phyloP scores from a whole-genome alignment of 768 basidiomycete species.

The Serendipita vermifera region DNA sequence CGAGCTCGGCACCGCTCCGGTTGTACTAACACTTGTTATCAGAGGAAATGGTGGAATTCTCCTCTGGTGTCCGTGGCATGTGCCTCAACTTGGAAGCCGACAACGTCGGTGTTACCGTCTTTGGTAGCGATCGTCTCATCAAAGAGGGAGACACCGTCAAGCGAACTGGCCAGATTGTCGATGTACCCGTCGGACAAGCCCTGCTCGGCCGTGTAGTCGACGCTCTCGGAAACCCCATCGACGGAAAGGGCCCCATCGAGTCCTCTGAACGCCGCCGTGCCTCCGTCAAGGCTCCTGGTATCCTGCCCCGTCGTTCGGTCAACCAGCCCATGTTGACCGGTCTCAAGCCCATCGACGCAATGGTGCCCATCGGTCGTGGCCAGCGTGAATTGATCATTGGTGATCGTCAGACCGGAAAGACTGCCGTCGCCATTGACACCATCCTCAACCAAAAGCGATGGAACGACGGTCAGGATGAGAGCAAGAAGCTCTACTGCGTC shows the following conservation, averaged over 20 bases:
- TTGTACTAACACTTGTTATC: slow-evolving; percentile 13
- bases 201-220: slow-evolving; percentile 99
- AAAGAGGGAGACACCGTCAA: slow-evolving; percentile 99
- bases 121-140: slow-evolving; percentile 95
- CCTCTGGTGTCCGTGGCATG: slow-evolving; percentile 99
- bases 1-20: not conserved
- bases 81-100: slow-evolving; percentile 99
- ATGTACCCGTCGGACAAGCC: slow-evolving; percentile 94
- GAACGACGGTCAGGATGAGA: slow-evolving; percentile 96
- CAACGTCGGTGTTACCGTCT: slow-evolving; percentile 99
- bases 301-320: slow-evolving; percentile 97
- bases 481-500: slow-evolving; percentile 98
- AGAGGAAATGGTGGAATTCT: slow-evolving; percentile 99
- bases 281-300: slow-evolving; percentile 97
- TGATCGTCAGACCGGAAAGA: slow-evolving; percentile 99
- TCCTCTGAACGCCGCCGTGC: slow-evolving; percentile 91
- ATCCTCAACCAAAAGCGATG: slow-evolving; percentile 99
- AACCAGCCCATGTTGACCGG: slow-evolving; percentile 99
- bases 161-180: slow-evolving; percentile 99
- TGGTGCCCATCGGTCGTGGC: slow-evolving; percentile 99
- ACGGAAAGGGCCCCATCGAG: slow-evolving; percentile 96
- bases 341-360: slow-evolving; percentile 99
- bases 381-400: slow-evolving; percentile 99
- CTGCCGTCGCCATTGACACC: slow-evolving; percentile 98
- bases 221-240: slow-evolving; percentile 98